Conservation (phyloP, 2,329 filamentous ascomycete species). For the Rachicladosporium sp. region DNA sequence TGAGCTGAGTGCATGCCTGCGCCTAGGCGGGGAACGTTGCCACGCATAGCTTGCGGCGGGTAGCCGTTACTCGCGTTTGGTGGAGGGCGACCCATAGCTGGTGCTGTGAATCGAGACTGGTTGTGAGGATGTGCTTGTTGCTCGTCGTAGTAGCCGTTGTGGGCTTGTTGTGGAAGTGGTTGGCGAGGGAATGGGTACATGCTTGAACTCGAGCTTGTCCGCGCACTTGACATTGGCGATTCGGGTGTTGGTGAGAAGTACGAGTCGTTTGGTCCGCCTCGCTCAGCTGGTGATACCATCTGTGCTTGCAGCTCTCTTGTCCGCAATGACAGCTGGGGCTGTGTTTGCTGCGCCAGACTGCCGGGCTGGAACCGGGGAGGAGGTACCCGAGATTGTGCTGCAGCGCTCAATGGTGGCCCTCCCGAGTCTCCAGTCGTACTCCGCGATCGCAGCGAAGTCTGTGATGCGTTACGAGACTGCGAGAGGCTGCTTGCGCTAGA, state of each 20-base stretch:
- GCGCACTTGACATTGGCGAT: constrained; percentile 62
- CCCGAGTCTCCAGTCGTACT: constrained; percentile 61
- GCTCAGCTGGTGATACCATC: constrained; percentile 41
- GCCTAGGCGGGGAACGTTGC: not conserved
- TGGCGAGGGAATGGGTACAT: constrained; percentile 74
- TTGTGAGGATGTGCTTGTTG: constrained; percentile 40
- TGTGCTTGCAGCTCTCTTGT: constrained; percentile 39
- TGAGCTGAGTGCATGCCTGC: constrained; percentile 42
- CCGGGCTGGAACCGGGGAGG: constrained; percentile 62
- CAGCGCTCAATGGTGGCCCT: constrained; percentile 38
- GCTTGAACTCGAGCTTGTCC: constrained; percentile 57
- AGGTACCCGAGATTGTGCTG: constrained; percentile 38
- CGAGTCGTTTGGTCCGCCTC: constrained; percentile 56
- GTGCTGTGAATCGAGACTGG: constrained; percentile 62
- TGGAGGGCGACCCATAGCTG: constrained; percentile 69
- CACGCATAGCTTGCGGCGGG: constrained; percentile 21
- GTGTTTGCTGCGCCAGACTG: constrained; percentile 30
- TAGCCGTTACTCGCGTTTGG: constrained; percentile 63
- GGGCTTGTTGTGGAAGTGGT: constrained; percentile 39
- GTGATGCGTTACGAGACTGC: constrained; percentile 58
- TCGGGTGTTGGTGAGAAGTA: constrained; percentile 88
- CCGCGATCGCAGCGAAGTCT: constrained; percentile 59
- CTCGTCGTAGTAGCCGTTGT: constrained; percentile 54
- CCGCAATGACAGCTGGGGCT: constrained; percentile 53
- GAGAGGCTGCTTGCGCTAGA: constrained; percentile 30